A percentile compares a stretch with the other conserved stretches of the same genome.
Conservation (phyloP, 2,329 filamentous ascomycete genomes). For the Volutella citrinella region DNA sequence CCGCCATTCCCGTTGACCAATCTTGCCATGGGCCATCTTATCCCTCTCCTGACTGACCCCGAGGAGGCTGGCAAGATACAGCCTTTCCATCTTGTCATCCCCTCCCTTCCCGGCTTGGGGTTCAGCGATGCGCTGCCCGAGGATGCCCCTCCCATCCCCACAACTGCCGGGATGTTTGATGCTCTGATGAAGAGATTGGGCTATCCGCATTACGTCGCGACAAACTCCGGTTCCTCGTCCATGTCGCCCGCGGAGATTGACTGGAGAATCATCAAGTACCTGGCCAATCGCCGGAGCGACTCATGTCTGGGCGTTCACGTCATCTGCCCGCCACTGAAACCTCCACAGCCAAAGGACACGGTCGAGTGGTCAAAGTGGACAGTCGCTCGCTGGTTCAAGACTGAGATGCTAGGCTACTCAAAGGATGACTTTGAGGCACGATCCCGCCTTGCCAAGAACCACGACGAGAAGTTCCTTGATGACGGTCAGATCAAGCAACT, state of each 20-base stretch:
- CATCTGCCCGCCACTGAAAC: conserved; percentile 52
- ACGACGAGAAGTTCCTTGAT: conserved; percentile 9
- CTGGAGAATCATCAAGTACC: conserved; percentile 44
- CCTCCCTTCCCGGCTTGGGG: conserved; percentile 63
- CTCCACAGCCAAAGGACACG: conserved; percentile 43
- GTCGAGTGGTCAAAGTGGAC: conserved; percentile 55
- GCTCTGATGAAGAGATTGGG: conserved; percentile 58
- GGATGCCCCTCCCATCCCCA: conserved; percentile 45
- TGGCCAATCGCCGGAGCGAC: conserved; percentile 45
- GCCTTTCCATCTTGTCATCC: conserved; percentile 65
- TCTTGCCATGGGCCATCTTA: conserved; percentile 54
- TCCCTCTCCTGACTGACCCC: conserved; percentile 53
- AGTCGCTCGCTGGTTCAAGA: conserved; percentile 47
- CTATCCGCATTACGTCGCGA: conserved; percentile 57
- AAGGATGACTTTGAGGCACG: conserved; percentile 48
- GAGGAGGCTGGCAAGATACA: conserved; percentile 41
- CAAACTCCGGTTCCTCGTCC: conserved; percentile 48
- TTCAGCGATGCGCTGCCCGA: conserved; percentile 62
- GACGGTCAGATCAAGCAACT: conserved; percentile 27
- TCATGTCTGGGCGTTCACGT: conserved; percentile 60
- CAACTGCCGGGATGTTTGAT: conserved; percentile 55
- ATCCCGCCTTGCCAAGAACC: conserved; percentile 19
- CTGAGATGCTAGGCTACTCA: conserved; percentile 54
- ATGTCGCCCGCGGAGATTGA: conserved; percentile 48
- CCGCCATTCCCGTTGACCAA: conserved; percentile 66